These are phyloP conservation scores for Waitea zeae DNA, from an alignment of 1,284 basidiomycete species.

Conservation along the genomic window DNA sequence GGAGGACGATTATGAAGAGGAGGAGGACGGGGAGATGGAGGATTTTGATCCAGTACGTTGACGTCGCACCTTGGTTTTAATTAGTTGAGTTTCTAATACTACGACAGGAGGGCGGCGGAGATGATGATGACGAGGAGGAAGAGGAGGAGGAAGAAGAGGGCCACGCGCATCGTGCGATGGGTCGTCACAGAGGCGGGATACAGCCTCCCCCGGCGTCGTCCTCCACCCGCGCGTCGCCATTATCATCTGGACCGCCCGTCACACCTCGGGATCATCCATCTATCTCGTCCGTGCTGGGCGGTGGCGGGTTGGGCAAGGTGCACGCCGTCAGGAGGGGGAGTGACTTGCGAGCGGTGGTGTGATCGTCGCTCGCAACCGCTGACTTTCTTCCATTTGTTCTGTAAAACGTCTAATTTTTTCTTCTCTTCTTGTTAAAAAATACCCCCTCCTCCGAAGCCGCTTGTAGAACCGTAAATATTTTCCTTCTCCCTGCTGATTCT, in stretches of 20 bases:
- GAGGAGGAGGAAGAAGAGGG: slow-evolving; percentile 26
- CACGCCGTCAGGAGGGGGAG: not conserved
- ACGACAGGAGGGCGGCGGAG: slow-evolving; percentile 39
- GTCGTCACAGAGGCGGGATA: too few relatives aligned
- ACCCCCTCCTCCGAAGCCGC: too few relatives aligned
- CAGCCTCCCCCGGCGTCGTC: too few relatives aligned
- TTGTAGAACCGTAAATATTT: too few relatives aligned
- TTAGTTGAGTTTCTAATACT: slow-evolving; percentile 5
- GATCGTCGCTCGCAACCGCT: too few relatives aligned
- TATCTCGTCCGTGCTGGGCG: slow-evolving; percentile 2
- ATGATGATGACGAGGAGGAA: slow-evolving; percentile 37
- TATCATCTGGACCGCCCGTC: slow-evolving; percentile 13
- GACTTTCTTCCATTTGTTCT: too few relatives aligned
- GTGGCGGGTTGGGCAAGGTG: not conserved
- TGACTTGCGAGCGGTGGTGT: too few relatives aligned
- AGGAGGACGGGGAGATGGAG: slow-evolving; percentile 54
- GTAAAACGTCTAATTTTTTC: too few relatives aligned
- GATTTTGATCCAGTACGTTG: slow-evolving; percentile 60
- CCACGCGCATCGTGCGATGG: too few relatives aligned
- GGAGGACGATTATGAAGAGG: slow-evolving; percentile 45
- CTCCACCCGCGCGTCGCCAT: slow-evolving; percentile 13
- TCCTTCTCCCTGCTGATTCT: too few relatives aligned
- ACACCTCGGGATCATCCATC: slow-evolving; percentile 12
- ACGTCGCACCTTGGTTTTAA: slow-evolving; percentile 3
- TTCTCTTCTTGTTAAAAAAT: too few relatives aligned